Evolutionary conservation across 2,329 filamentous ascomycete genomes (phyloP).

Genomic region (Chaetoscypha palmicola): DNA sequence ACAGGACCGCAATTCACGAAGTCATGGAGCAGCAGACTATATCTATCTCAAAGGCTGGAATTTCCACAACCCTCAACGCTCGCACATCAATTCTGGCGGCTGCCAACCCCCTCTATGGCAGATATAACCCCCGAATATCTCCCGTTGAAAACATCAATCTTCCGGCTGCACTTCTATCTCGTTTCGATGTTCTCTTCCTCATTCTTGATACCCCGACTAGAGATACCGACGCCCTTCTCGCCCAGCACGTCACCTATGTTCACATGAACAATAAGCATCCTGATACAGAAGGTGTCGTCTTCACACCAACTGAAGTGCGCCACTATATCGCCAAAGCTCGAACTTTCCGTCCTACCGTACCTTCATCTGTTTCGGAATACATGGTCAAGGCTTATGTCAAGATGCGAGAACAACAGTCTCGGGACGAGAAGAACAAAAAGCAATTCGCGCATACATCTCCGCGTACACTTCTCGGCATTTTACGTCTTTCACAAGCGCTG

Average conservation of each 20-base stretch:
- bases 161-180: slow-evolving; percentile 89
- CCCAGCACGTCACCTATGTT: slow-evolving; percentile 90
- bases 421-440: slow-evolving; percentile 83
- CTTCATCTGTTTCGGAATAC: slow-evolving; percentile 83
- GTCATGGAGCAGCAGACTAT: slow-evolving; percentile 87
- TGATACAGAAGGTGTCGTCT: slow-evolving; percentile 69
- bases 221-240: slow-evolving; percentile 86
- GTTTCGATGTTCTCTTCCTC: slow-evolving; percentile 95
- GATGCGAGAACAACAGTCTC: slow-evolving; percentile 85
- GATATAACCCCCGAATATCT: slow-evolving; percentile 95
- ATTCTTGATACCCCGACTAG: slow-evolving; percentile 90
- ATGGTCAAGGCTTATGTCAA: slow-evolving; percentile 95
- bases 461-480: slow-evolving; percentile 84
- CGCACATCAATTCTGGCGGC: slow-evolving; percentile 93
- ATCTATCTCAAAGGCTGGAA: slow-evolving; percentile 82
- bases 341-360: slow-evolving; percentile 79
- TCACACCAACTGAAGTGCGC: slow-evolving; percentile 86
- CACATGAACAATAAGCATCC: slow-evolving; percentile 97
- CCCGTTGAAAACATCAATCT: slow-evolving; percentile 99
- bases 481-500: slow-evolving; percentile 89
- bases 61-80: slow-evolving; percentile 93
- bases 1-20: slow-evolving; percentile 76
- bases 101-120: slow-evolving; percentile 93
- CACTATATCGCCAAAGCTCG: slow-evolving; percentile 93
- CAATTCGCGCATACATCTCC: slow-evolving; percentile 92